These are phyloP conservation scores for Pinus albicaulis DNA, from an alignment of 75 land plant species.

Conservation along the genomic window DNA sequence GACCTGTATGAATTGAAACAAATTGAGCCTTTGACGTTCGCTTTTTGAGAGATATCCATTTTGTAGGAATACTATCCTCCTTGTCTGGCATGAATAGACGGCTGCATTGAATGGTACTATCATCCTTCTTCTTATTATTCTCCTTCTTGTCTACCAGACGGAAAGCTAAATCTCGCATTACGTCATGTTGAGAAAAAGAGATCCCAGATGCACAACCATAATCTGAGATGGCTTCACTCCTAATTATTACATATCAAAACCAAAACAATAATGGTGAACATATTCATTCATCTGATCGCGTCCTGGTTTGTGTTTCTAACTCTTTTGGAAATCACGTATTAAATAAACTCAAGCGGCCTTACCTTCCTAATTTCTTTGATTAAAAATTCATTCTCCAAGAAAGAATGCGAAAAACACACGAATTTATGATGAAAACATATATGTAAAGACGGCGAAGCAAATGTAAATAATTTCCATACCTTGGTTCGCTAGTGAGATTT, in stretches of 20 bases:
- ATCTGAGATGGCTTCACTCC: fast-evolving
- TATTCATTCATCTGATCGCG: fast-evolving
- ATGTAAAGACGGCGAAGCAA: too few relatives aligned
- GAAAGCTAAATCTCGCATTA: constrained; percentile 56
- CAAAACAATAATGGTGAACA: too few relatives aligned
- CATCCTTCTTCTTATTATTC: too few relatives aligned
- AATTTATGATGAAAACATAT: background rate
- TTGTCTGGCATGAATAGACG: constrained; percentile 52
- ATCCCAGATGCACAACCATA: constrained; percentile 16
- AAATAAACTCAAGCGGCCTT: too few relatives aligned
- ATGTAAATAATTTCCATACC: background rate
- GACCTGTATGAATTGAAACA: constrained; percentile 66
- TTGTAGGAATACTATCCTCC: constrained; percentile 36
- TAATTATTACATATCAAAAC: too few relatives aligned
- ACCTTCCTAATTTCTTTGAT: too few relatives aligned
- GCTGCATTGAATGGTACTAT: constrained; percentile 14
- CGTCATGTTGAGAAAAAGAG: constrained; percentile 48
- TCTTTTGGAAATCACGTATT: too few relatives aligned
- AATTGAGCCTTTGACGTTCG: constrained; percentile 40
- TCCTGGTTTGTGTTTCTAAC: too few relatives aligned
- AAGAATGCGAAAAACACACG: too few relatives aligned
- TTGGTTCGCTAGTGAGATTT: background rate
- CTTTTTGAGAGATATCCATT: constrained; percentile 38
- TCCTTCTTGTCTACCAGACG: background rate
- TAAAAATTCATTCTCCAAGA: too few relatives aligned